Evolutionary conservation across 441 rosid genomes (phyloP).

Genomic region (Eutrema salsugineum): DNA sequence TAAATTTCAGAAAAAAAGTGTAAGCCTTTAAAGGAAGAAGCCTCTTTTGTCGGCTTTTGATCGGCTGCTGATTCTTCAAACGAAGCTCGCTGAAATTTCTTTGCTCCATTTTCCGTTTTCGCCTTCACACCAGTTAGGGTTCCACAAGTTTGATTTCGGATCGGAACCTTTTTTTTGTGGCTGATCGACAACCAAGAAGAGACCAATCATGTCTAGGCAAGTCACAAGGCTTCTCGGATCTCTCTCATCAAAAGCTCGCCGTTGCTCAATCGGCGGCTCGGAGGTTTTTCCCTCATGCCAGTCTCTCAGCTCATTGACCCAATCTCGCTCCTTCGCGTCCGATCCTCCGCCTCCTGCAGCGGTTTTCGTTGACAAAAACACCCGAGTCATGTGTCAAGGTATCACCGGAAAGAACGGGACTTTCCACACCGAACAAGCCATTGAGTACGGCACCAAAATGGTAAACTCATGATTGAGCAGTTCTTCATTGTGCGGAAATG

Average conservation of each 20-base stretch:
- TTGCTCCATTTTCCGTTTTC: conserved; percentile 22
- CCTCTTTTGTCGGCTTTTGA: conserved; percentile 26
- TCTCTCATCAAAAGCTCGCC: conserved; percentile 29
- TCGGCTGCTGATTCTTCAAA: conserved; percentile 27
- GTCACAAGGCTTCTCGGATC: conserved; percentile 36
- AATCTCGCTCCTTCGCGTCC: conserved; percentile 40
- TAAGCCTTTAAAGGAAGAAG: conserved; percentile 20
- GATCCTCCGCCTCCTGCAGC: conserved; percentile 66
- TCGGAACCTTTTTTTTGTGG: background rate
- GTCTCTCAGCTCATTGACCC: conserved; percentile 27
- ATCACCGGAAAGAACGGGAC: conserved; percentile 97
- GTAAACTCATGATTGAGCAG: conserved; percentile 23
- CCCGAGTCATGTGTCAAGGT: conserved; percentile 90
- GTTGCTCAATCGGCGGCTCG: conserved; percentile 10
- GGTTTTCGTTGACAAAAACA: conserved; percentile 86
- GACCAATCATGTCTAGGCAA: conserved; percentile 34
- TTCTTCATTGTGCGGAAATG: too few species aligned
- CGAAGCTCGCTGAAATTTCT: conserved; percentile 22
- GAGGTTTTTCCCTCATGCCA: conserved; percentile 29
- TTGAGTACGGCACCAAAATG: conserved; percentile 98
- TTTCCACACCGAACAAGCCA: conserved; percentile 98
- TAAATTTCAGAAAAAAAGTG: background rate
- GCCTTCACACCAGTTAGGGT: conserved; percentile 24
- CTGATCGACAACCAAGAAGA: conserved; percentile 3
- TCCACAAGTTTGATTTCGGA: conserved; percentile 7